Evolutionary conservation across 495 filamentous ascomycete species (phyloP), one percentile per base, ranked within the genome.

Genomic region (Trichoderma erinaceum): DNA sequence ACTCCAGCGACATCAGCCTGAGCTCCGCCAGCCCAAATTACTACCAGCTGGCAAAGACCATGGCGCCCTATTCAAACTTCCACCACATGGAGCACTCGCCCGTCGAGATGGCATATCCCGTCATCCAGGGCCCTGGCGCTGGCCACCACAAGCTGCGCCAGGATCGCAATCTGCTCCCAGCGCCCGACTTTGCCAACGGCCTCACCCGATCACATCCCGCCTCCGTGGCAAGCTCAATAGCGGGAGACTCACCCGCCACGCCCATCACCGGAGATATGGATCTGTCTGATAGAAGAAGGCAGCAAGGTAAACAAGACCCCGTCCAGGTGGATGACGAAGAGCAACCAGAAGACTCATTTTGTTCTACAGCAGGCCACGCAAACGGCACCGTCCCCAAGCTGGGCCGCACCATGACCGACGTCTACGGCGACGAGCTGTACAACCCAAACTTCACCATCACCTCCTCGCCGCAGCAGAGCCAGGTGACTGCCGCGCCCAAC

Each of bases 351-450:
- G 72, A 71, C 79, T 82, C 73, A 81, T 79, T 73, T 66, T 46
- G 27, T 5, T 46, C 4, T 5, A 25, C 18, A 15, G 15, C 41
- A 46, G 41, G 41, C 15, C 41, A 66, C 5, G 65, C 21, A 8
- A 46, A 66, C 25, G 65, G 13, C 2, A 48, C 4, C 44, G 81
- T 91, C 46, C 91, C 93, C 6, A 96, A 95, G 76, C 83, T 97
- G 69, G 87, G 90, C 66, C 85, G 93, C 64, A 96, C 92, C 10
- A 89, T 93, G 75, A 93, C 92, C 11, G 93, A 97, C 73, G 84
- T 90, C 38, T 92, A 90, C 72, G 82, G 87, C 72, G 93, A 97
- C 75, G 92, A 95, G 72, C 85, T 97, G 1, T 97, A 89, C 84
- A 91, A 88, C 70, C 88, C 91, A 10, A 81, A 78, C 70, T 81